These are phyloP conservation scores for Colletotrichum godetiae DNA, from an alignment of 2,329 filamentous ascomycete genomes.

Conservation along the genomic window DNA sequence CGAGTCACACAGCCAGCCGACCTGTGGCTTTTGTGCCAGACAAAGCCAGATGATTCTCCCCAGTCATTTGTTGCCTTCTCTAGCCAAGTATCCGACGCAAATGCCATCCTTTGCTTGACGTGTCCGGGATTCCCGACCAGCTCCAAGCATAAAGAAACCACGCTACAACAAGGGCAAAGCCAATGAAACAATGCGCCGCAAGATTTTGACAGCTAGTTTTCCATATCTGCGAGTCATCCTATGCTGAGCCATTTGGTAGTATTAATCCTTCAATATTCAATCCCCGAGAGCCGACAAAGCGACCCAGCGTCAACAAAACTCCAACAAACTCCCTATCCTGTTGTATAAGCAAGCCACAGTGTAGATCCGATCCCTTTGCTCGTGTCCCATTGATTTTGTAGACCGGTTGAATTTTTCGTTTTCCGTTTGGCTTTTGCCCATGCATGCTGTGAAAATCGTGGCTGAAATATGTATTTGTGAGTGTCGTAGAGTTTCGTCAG, in stretches of 20 bases:
- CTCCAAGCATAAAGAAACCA: background rate
- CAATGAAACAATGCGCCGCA: background rate
- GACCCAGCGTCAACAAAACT: constrained; percentile 1
- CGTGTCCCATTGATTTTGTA: constrained; percentile 31
- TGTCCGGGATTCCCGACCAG: background rate
- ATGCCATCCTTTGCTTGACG: background rate
- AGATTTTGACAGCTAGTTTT: background rate
- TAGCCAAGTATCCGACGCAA: background rate
- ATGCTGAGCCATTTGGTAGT: background rate
- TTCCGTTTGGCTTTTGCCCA: constrained; percentile 30
- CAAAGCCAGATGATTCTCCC: background rate
- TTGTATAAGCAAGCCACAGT: constrained; percentile 34
- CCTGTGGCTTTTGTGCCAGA: constrained; percentile 21
- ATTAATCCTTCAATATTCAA: constrained; percentile 20
- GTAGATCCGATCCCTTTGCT: constrained; percentile 26
- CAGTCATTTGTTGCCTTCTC: background rate
- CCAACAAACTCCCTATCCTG: constrained; percentile 32
- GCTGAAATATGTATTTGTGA: constrained; percentile 19
- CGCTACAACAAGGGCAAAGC: background rate
- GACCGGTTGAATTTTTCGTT: constrained; percentile 32
- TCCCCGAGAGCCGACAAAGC: background rate
- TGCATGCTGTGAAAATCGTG: constrained; percentile 34
- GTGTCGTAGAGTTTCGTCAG: constrained; percentile 32
- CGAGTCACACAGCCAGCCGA: constrained; percentile 8
- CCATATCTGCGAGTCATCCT: background rate